Conservation (phyloP, 345 rosid genomes). For the Brassica incana region DNA sequence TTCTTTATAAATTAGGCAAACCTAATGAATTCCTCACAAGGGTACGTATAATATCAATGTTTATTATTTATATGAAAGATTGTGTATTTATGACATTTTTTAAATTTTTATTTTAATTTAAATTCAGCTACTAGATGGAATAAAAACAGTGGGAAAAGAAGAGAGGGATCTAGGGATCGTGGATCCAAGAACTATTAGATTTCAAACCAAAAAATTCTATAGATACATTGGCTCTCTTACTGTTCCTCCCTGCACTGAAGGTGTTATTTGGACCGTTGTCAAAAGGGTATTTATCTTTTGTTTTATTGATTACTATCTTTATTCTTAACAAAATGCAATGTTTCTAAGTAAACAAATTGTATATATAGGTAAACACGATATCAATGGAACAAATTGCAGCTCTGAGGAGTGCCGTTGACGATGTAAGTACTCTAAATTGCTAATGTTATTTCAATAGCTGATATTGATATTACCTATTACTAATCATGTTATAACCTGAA, state of each 20-base stretch:
- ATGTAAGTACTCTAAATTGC: constrained; percentile 46
- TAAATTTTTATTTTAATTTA: neutral
- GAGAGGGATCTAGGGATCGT: constrained; percentile 45
- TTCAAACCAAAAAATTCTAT: constrained; percentile 55
- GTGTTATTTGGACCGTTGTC: constrained; percentile 65
- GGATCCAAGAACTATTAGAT: constrained; percentile 52
- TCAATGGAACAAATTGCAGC: constrained; percentile 60
- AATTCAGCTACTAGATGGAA: constrained; percentile 48
- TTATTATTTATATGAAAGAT: neutral
- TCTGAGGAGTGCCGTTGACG: constrained; percentile 53
- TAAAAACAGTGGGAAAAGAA: constrained; percentile 35
- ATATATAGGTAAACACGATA: constrained; percentile 55
- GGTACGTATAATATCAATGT: constrained; percentile 36
- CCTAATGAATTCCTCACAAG: constrained; percentile 54
- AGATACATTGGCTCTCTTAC: constrained; percentile 74
- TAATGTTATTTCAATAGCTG: constrained; percentile 1
- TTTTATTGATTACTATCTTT: neutral
- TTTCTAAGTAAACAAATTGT: neutral
- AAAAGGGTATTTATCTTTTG: constrained; percentile 40
- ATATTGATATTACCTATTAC: neutral
- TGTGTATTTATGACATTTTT: neutral
- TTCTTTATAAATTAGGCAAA: constrained; percentile 55
- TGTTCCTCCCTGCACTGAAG: constrained; percentile 75
- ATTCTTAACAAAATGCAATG: neutral
- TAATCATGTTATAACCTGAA: neutral